phyloP scores from a whole-genome alignment of 148 eudicot genomes.

The Selenicereus undatus region DNA sequence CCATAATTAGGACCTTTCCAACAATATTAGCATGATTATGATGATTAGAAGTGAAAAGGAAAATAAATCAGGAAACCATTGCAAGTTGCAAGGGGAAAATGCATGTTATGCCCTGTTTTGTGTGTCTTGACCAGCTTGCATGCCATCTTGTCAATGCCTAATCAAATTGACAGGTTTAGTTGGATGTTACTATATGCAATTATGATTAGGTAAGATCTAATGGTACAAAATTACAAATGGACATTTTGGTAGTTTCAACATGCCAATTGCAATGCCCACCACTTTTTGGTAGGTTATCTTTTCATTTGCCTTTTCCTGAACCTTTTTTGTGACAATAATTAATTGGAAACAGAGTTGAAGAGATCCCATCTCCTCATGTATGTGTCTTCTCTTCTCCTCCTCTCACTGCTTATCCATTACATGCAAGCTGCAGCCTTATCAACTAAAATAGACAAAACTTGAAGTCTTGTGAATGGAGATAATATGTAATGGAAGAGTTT shows the following conservation, averaged over 20 bases:
- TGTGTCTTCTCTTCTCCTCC: neutral
- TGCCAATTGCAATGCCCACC: constrained; percentile 23
- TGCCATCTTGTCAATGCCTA: neutral
- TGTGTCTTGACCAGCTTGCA: neutral
- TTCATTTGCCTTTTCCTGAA: neutral
- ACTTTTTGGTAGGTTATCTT: constrained; percentile 7
- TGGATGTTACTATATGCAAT: constrained; percentile 26
- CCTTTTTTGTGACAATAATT: neutral
- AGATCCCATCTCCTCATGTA: neutral
- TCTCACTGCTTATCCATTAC: neutral
- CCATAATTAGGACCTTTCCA: neutral
- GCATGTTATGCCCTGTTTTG: neutral
- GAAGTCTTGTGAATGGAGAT: no score
- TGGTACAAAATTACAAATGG: constrained; percentile 11
- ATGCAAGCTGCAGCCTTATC: neutral
- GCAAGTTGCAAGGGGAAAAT: neutral
- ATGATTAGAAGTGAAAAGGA: neutral
- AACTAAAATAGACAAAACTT: neutral
- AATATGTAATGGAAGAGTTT: no score
- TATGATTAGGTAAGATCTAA: constrained; percentile 25
- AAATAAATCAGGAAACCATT: neutral
- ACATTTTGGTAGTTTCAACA: constrained; percentile 29
- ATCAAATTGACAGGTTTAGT: constrained; percentile 35
- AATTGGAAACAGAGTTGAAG: neutral
- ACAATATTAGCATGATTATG: neutral